Conservation (phyloP, 2,329 filamentous ascomycete species). For the Xylariales sp. region DNA sequence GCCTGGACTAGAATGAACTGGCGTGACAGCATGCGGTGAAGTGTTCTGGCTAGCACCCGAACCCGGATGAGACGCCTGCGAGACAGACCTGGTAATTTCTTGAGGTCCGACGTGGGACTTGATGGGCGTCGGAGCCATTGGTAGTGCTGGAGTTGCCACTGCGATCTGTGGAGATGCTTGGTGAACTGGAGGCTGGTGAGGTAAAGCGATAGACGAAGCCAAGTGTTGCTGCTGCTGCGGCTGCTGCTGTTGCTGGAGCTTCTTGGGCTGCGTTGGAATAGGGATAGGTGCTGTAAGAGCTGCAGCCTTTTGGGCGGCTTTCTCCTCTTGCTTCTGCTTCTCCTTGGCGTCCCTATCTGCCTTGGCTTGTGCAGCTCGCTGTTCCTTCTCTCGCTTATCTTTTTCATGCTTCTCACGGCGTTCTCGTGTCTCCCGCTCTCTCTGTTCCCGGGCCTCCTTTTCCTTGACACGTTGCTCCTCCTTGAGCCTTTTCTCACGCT, state of each 20-base stretch:
- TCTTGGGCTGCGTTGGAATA: constrained; percentile 36
- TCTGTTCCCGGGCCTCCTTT: constrained; percentile 68
- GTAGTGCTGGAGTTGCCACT: constrained; percentile 73
- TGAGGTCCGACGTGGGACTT: constrained; percentile 75
- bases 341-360: constrained; percentile 44
- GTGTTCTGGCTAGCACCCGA: constrained; percentile 50
- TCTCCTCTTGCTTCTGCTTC: constrained; percentile 41
- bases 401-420: constrained; percentile 54
- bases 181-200: constrained; percentile 55
- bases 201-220: constrained; percentile 44
- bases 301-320: constrained; percentile 34
- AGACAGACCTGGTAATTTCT: constrained; percentile 66
- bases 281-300: constrained; percentile 28
- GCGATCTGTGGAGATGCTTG: constrained; percentile 76
- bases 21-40: constrained; percentile 57
- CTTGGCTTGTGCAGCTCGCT: constrained; percentile 33
- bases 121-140: constrained; percentile 77
- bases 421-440: constrained; percentile 58
- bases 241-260: constrained; percentile 25
- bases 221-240: constrained; percentile 22
- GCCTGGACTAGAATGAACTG: constrained; percentile 61
- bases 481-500: constrained; percentile 77
- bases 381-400: constrained; percentile 56
- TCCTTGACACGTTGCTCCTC: constrained; percentile 79
- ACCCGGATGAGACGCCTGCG: constrained; percentile 63